These are phyloP conservation scores for Malus hybrid DNA, from an alignment of 331 rosid species.

Conservation along the genomic window DNA sequence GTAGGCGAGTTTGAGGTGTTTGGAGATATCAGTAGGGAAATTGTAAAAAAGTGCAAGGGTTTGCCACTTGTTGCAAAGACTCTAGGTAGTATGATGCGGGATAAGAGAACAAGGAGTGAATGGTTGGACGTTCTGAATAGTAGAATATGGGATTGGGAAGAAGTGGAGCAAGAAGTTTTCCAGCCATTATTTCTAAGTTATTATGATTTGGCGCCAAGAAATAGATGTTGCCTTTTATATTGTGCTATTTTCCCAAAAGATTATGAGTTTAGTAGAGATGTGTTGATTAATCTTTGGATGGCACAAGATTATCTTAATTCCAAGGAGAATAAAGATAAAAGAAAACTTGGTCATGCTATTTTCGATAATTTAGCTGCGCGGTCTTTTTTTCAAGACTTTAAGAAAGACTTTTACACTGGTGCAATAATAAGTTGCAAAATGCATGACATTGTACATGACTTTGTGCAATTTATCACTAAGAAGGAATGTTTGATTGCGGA, in stretches of 20 bases:
- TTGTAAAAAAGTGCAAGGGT: not conserved
- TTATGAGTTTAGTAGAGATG: not conserved
- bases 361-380: not conserved
- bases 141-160: not conserved
- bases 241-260: not conserved
- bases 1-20: not conserved
- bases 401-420: too few relatives aligned
- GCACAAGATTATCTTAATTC: not conserved
- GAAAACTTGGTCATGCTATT: not conserved
- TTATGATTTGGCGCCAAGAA: not conserved
- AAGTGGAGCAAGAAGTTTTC: too few relatives aligned
- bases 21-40: not conserved
- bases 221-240: not conserved
- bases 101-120: not conserved
- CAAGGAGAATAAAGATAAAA: not conserved
- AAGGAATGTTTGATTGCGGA: not conserved
- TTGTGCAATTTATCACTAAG: not conserved
- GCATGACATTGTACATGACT: not conserved
- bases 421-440: not conserved
- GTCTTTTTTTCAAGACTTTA: not conserved
- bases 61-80: conserved; percentile 12
- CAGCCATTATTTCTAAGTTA: not conserved
- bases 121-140: not conserved
- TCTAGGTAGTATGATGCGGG: not conserved
- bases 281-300: not conserved